Evolutionary conservation across 2,329 filamentous ascomycete species (phyloP).

Genomic region (Penicillium sp.): DNA sequence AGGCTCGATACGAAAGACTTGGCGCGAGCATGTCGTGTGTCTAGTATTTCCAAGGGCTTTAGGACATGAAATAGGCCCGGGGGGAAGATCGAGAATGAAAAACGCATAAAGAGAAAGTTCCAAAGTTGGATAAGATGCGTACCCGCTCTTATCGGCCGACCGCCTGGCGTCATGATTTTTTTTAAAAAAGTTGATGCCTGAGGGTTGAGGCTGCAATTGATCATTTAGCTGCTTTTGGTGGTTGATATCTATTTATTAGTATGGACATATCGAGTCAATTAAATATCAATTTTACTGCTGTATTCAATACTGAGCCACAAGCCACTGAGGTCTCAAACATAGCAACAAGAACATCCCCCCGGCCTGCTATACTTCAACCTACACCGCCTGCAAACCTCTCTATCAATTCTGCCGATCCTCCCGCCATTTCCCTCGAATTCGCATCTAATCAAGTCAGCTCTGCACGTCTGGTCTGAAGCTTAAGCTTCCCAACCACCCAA

Average conservation of each 20-base stretch:
- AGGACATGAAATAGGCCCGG: neutral
- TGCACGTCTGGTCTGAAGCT: slow-evolving; percentile 5
- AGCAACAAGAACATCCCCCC: too few relatives aligned
- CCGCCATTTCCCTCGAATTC: too few relatives aligned
- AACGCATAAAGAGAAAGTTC: slow-evolving; percentile 3
- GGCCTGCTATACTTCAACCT: neutral
- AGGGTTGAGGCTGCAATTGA: neutral
- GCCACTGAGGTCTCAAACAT: too few relatives aligned
- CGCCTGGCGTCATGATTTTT: slow-evolving; percentile 24
- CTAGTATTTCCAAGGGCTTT: neutral
- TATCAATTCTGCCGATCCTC: slow-evolving; percentile 23
- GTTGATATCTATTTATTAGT: neutral
- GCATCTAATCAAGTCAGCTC: neutral
- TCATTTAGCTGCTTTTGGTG: too few relatives aligned
- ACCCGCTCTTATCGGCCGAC: slow-evolving; percentile 25
- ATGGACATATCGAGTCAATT: neutral
- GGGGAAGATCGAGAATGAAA: slow-evolving; percentile 3
- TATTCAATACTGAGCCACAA: too few relatives aligned
- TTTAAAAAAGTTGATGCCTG: neutral
- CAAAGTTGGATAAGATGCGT: slow-evolving; percentile 18
- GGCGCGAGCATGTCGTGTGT: slow-evolving; percentile 31
- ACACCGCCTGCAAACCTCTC: slow-evolving; percentile 9
- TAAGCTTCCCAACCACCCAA: slow-evolving; percentile 25
- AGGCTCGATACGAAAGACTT: slow-evolving; percentile 33
- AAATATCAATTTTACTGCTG: too few relatives aligned